These are phyloP conservation scores for Saturnispora diversa DNA, from an alignment of 805 yeast species.

Conservation along the genomic window DNA sequence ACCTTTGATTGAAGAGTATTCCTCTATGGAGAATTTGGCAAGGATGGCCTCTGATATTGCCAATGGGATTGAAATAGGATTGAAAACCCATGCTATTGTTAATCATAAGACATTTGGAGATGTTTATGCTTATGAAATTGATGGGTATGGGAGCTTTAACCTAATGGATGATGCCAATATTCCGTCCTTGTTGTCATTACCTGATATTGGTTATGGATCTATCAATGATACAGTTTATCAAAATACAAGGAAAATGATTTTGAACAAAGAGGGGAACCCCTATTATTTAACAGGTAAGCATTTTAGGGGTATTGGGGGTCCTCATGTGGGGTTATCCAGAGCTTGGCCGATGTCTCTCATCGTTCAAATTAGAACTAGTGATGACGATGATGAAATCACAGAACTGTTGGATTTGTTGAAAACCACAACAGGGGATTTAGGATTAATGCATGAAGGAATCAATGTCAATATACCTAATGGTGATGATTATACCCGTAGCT, in stretches of 20 bases:
- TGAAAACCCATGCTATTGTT: constrained; percentile 56
- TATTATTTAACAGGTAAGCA: constrained; percentile 55
- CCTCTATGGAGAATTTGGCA: too few relatives aligned
- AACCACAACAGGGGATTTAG: constrained; percentile 61
- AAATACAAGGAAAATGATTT: constrained; percentile 71
- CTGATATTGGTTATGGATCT: constrained; percentile 62
- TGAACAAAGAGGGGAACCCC: constrained; percentile 66
- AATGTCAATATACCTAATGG: constrained; percentile 48
- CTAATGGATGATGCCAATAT: constrained; percentile 90
- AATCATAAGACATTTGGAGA: constrained; percentile 62
- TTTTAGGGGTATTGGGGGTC: constrained; percentile 83
- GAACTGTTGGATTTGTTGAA: constrained; percentile 42
- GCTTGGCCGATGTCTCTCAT: constrained; percentile 93
- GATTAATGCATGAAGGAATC: constrained; percentile 78
- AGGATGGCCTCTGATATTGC: constrained; percentile 34
- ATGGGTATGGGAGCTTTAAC: constrained; percentile 68
- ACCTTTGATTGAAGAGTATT: constrained; percentile 21
- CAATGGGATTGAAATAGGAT: constrained; percentile 41
- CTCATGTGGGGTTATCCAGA: constrained; percentile 70
- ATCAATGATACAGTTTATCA: constrained; percentile 52
- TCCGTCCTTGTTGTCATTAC: constrained; percentile 73
- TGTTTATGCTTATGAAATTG: constrained; percentile 84
- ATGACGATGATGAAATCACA: constrained; percentile 61
- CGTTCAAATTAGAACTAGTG: constrained; percentile 64
- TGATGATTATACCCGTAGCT: constrained; percentile 58